These are phyloP conservation scores for Moricandia arvensis DNA, from an alignment of 345 rosid species.

Conservation along the genomic window DNA sequence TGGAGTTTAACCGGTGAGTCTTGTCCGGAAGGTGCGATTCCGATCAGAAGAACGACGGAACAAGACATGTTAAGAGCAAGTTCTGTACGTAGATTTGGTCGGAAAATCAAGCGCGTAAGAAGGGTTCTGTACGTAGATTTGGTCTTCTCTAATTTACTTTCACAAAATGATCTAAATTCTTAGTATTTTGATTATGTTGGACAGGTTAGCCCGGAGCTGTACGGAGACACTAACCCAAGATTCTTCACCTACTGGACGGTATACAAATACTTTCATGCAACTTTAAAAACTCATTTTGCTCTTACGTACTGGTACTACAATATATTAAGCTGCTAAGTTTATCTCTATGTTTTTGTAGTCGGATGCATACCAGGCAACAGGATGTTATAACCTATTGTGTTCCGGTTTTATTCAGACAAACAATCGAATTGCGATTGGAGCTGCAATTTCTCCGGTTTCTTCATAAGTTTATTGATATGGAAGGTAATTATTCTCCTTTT, in stretches of 20 bases:
- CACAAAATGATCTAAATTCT: not conserved
- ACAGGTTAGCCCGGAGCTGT: slow-evolving; percentile 97
- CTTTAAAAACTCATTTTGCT: not conserved
- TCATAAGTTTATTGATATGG: slow-evolving; percentile 83
- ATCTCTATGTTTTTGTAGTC: slow-evolving; percentile 38
- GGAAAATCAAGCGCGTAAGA: slow-evolving; percentile 65
- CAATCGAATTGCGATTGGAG: slow-evolving; percentile 83
- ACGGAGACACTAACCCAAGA: slow-evolving; percentile 91
- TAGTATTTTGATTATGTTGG: slow-evolving; percentile 12
- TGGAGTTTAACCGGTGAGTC: slow-evolving; percentile 80
- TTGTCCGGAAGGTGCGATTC: slow-evolving; percentile 91
- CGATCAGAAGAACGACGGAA: slow-evolving; percentile 88
- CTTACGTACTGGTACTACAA: not conserved
- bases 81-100: slow-evolving; percentile 67
- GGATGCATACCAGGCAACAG: slow-evolving; percentile 94
- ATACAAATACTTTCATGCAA: slow-evolving; percentile 32
- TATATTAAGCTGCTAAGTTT: not conserved
- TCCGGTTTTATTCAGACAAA: slow-evolving; percentile 97
- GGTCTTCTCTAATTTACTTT: not conserved
- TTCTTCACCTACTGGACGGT: slow-evolving; percentile 99
- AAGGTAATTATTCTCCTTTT: slow-evolving; percentile 54
- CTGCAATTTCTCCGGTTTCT: slow-evolving; percentile 93
- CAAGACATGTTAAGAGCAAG: slow-evolving; percentile 78
- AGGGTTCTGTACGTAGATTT: slow-evolving; percentile 40
- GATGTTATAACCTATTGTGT: slow-evolving; percentile 92